Conservation (phyloP, 768 basidiomycete genomes). For the Rhizopogon roseolus region DNA sequence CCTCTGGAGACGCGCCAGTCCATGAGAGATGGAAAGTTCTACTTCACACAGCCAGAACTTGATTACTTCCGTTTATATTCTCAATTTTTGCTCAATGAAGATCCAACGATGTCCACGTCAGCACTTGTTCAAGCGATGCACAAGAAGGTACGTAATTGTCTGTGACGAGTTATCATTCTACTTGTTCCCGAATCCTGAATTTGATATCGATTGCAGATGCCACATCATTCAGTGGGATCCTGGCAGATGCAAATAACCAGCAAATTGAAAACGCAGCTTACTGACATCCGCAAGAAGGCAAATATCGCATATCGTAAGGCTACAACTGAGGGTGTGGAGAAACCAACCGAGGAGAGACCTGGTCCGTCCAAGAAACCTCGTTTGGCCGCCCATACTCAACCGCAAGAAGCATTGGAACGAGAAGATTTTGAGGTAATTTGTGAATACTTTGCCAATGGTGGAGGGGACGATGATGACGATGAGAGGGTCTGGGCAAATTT, state of each 20-base stretch:
- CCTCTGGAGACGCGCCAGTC: conserved; percentile 25
- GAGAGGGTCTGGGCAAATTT: conserved; percentile 50
- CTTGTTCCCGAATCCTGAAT: background rate
- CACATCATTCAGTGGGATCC: conserved; percentile 48
- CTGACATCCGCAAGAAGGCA: conserved; percentile 44
- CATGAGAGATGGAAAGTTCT: conserved; percentile 28
- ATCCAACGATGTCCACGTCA: conserved; percentile 38
- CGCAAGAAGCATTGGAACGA: conserved; percentile 11
- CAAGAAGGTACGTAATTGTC: conserved; percentile 36
- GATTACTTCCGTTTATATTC: conserved; percentile 44
- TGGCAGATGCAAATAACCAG: conserved; percentile 41
- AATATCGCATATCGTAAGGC: conserved; percentile 47
- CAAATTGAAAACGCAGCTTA: conserved; percentile 34
- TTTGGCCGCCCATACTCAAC: background rate
- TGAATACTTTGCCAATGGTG: conserved; percentile 50
- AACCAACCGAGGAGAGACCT: background rate
- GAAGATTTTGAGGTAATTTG: conserved; percentile 50
- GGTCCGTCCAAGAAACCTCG: background rate
- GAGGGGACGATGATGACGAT: conserved; percentile 42
- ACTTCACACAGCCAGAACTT: conserved; percentile 47
- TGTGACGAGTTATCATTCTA: background rate
- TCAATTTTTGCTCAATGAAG: conserved; percentile 40
- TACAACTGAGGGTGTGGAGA: background rate
- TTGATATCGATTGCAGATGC: conserved; percentile 41
- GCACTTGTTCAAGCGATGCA: conserved; percentile 35